Base-by-base conservation (phyloP, 208 protist species). In the Acanthamoeba triangularis region DNA sequence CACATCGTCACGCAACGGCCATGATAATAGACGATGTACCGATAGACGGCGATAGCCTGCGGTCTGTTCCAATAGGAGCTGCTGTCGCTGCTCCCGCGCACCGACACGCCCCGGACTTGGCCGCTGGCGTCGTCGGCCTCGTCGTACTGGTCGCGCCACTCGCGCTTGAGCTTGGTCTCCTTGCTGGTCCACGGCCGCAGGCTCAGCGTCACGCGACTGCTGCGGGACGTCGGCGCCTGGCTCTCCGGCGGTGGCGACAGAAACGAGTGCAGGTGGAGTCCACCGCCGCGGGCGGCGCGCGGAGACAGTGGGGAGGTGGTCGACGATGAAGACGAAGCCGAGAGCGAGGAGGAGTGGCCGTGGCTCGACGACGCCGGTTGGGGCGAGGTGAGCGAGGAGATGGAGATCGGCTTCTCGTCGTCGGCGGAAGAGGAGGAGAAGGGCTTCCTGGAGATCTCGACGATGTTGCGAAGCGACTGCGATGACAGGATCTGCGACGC, bases 11-110 rank as follows among this genome's bases (percentile, higher is more conserved):
- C 14, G 8, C 63, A 28, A 28, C 23, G 2, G n/a, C n/a, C 25
- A 16, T 33, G 63, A 23, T 72, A 23, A 23, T 2, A 11, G 63
- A 4, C 16, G 23, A 10, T 23, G 63, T 72, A 72, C 63, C 63
- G 63, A 72, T 72, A 72, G n/a, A 72, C 63, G 63, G 63, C 63
- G 23, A 72, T 72, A 23, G 63, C 63, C 63, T 72, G 63, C 13
- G 63, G 63, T 33, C 30, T 72, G 63, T 72, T 72, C 63, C 63
- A 72, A 23, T 72, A 72, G 23, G n/a, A 72, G 63, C n/a, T 47
- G 41, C 41, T 33, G 63, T 28, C n/a, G 63, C 25, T 33, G 63
- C 25, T 33, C 30, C 30, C n/a, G 63, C 63, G 63, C 7, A 72
- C 10, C 23, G n/a, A 35, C 16, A 72, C 63, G 63, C 63, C 63